Evolutionary conservation across 2,329 filamentous ascomycete genomes (phyloP), one percentile per base, ranked within the genome.

Genomic region (Penicillium sp.): DNA sequence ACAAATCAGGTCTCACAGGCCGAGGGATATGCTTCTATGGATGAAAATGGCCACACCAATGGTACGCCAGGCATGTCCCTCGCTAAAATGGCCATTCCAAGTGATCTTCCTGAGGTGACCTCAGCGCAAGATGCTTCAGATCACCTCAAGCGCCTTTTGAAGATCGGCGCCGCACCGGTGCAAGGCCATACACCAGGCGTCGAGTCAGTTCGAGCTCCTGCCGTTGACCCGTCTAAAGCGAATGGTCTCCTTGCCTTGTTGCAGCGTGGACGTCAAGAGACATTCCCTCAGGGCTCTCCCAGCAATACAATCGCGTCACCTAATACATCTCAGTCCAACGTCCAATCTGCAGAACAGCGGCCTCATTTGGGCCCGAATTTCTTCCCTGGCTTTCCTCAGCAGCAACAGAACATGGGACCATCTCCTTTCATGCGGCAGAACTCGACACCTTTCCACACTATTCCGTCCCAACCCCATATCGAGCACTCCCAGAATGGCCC

Each of bases 211-310:
- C 62, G 68, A 40, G 53, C 65, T 41, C 46, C 65, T 39, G 59
- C 64, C 21, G 59, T 71, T 16, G 76, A 76, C 41, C 65, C 72
- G 11, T 73, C 73, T 9, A 78, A 79, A 58, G 78, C 80, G 0
- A 82, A 79, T 65, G 79, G 79, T 36, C 76, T 88, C 46, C 73
- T 88, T 51, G 80, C 82, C 16, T 76, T 88, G 61, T 75, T 88
- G 41, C 76, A 79, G 60, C 75, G 75, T 46, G 72, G 72, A 21
- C 60, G 72, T 4, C 65, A 69, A 60, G 60, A 75, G 63, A 45
- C 69, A 60, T 36, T 66, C 58, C 59, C 56, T 21, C 66, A 64
- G 39, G 53, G 51, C 34, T 45, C 50, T 58, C 71, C 69, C 54
- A 67, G 72, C 58, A 80, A 78, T 41, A 79, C 80, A 50, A 84